A percentile compares a stretch with the other conserved stretches of the same genome.
Evolutionary conservation across 169 alveolate species (phyloP).

Genomic region (Eimeria necatrix): DNA sequence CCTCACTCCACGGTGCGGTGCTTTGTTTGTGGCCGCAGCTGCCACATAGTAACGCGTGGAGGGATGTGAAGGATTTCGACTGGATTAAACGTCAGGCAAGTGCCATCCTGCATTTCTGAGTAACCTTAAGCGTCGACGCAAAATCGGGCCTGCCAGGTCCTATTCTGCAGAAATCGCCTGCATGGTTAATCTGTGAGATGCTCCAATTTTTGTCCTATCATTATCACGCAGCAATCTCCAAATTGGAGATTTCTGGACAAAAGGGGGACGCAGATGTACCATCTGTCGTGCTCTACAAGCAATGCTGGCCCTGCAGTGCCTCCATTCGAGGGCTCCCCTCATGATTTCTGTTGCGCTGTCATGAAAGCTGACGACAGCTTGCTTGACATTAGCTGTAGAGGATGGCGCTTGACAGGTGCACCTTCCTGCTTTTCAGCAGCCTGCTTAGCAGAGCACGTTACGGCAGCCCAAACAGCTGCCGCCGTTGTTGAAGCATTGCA

Average conservation of each 20-base stretch:
- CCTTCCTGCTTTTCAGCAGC: conserved; percentile 28
- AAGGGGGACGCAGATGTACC: background rate
- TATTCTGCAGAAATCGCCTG: too few species aligned
- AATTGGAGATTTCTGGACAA: background rate
- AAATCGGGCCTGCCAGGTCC: background rate
- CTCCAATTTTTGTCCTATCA: too few species aligned
- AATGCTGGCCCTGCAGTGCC: too few species aligned
- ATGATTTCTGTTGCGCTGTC: too few species aligned
- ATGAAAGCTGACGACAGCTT: background rate
- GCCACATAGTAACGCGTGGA: background rate
- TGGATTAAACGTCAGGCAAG: conserved; percentile 46
- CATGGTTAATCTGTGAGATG: too few species aligned
- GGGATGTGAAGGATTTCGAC: conserved; percentile 25
- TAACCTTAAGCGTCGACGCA: background rate
- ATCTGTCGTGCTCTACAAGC: background rate
- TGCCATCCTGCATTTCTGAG: background rate
- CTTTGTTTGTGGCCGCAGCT: background rate
- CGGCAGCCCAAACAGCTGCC: conserved; percentile 16
- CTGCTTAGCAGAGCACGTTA: background rate
- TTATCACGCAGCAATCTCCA: background rate
- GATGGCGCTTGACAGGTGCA: conserved; percentile 25
- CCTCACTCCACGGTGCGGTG: background rate
- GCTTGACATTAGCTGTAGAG: background rate
- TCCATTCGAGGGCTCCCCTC: too few species aligned
- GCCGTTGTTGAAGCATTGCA: background rate